Percentiles rank a stretch among this genome's conserved stretches.
Conservation (phyloP, 2,329 filamentous ascomycete species). For the Aureobasidium lini region DNA sequence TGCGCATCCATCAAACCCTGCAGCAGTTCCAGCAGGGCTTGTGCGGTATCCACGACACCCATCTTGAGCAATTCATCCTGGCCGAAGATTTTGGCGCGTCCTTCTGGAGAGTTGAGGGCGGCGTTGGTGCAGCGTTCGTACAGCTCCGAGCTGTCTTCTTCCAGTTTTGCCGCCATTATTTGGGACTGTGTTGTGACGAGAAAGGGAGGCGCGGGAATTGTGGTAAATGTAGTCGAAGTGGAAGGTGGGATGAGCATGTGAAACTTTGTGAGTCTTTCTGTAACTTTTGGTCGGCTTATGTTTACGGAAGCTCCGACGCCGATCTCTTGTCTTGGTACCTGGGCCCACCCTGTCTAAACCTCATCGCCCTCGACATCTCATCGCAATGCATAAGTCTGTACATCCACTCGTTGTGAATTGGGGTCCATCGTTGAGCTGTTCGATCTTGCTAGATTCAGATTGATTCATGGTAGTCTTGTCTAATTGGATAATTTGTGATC, state of each 20-base stretch:
- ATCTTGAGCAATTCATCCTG: slow-evolving; percentile 25
- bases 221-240: not conserved
- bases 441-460: no score
- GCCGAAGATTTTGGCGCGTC: slow-evolving; percentile 25
- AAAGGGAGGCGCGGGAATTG: no score
- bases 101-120: slow-evolving; percentile 21
- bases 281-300: not conserved
- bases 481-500: no score
- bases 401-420: no score
- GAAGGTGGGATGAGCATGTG: not conserved
- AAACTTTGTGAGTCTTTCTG: slow-evolving; percentile 2
- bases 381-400: no score
- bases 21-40: slow-evolving; percentile 25
- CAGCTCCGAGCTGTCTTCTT: slow-evolving; percentile 22
- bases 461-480: no score
- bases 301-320: not conserved
- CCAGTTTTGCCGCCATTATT: slow-evolving; percentile 16
- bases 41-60: slow-evolving; percentile 18
- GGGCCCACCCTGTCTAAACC: no score
- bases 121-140: slow-evolving; percentile 21
- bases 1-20: slow-evolving; percentile 24
- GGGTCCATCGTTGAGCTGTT: no score
- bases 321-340: not conserved
- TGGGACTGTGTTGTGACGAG: not conserved
- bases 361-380: no score